Conservation (phyloP, 2,329 filamentous ascomycete genomes). For the Ceratocystis albifundus region DNA sequence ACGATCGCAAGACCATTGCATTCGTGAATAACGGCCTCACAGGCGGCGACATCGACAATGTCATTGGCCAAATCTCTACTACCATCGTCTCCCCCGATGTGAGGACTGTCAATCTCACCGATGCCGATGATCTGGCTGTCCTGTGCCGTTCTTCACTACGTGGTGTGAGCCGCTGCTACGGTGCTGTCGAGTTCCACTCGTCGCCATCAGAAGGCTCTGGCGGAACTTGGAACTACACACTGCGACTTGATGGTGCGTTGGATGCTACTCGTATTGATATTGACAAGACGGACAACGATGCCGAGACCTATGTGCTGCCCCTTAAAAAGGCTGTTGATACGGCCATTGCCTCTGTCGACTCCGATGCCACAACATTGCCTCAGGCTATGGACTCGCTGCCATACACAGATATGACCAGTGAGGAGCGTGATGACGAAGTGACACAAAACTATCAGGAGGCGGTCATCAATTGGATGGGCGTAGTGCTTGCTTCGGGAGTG, state of each 20-base stretch:
- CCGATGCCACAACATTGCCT: slow-evolving; percentile 32
- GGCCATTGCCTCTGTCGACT: slow-evolving; percentile 49
- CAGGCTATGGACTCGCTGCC: slow-evolving; percentile 53
- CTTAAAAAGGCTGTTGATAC: slow-evolving; percentile 67
- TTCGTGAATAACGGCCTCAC: slow-evolving; percentile 65
- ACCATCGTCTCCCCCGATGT: slow-evolving; percentile 47
- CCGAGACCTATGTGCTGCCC: slow-evolving; percentile 65
- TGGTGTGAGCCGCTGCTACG: slow-evolving; percentile 61
- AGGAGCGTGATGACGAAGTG: slow-evolving; percentile 55
- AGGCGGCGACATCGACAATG: slow-evolving; percentile 58
- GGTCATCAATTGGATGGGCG: slow-evolving; percentile 63
- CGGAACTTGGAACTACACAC: slow-evolving; percentile 73
- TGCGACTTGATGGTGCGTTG: slow-evolving; percentile 63
- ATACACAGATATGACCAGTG: slow-evolving; percentile 59
- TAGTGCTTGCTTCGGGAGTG: slow-evolving; percentile 67
- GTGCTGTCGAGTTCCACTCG: slow-evolving; percentile 60
- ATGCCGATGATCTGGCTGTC: slow-evolving; percentile 47
- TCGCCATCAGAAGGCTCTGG: slow-evolving; percentile 59
- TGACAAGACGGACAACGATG: slow-evolving; percentile 55
- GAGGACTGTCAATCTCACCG: slow-evolving; percentile 42
- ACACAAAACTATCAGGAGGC: slow-evolving; percentile 53
- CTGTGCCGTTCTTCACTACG: slow-evolving; percentile 53
- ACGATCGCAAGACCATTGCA: slow-evolving; percentile 55
- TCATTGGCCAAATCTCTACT: slow-evolving; percentile 53
- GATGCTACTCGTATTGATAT: slow-evolving; percentile 49